phyloP scores from a whole-genome alignment of 768 basidiomycete genomes.

The Collybia mongolica region DNA sequence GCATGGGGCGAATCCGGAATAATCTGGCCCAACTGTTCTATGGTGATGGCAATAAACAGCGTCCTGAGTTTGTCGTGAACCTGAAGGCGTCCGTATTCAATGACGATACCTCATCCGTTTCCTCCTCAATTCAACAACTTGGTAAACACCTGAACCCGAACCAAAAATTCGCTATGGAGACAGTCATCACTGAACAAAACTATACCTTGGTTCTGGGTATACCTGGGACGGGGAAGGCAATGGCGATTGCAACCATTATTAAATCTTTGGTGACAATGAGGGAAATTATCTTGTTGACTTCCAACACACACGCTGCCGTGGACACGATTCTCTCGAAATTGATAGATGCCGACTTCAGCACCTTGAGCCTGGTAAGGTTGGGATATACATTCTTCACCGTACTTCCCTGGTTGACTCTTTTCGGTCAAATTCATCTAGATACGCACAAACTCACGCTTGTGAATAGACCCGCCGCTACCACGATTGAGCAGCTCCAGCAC shows the following conservation, averaged over 20 bases:
- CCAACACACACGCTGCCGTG: constrained; percentile 97
- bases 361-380: constrained; percentile 87
- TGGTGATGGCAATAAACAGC: constrained; percentile 64
- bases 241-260: constrained; percentile 88
- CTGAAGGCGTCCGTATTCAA: constrained; percentile 55
- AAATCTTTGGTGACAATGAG: constrained; percentile 73
- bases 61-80: constrained; percentile 81
- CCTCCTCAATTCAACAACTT: constrained; percentile 21
- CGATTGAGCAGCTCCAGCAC: constrained; percentile 79
- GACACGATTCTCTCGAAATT: constrained; percentile 94
- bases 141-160: constrained; percentile 59
- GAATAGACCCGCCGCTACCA: constrained; percentile 50
- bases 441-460: constrained; percentile 68
- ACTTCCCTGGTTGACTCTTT: background rate
- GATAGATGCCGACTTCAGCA: constrained; percentile 59
- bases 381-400: constrained; percentile 12
- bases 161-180: constrained; percentile 71
- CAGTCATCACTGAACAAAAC: constrained; percentile 77
- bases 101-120: constrained; percentile 16
- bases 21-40: constrained; percentile 92
- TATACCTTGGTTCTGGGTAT: constrained; percentile 94
- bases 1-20: constrained; percentile 85
- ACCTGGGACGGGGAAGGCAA: constrained; percentile 99
- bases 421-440: constrained; percentile 75
- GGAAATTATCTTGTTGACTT: constrained; percentile 85